These are phyloP conservation scores for Wickerhamiella occidentalis DNA, from an alignment of 805 yeast genomes.

Conservation along the genomic window DNA sequence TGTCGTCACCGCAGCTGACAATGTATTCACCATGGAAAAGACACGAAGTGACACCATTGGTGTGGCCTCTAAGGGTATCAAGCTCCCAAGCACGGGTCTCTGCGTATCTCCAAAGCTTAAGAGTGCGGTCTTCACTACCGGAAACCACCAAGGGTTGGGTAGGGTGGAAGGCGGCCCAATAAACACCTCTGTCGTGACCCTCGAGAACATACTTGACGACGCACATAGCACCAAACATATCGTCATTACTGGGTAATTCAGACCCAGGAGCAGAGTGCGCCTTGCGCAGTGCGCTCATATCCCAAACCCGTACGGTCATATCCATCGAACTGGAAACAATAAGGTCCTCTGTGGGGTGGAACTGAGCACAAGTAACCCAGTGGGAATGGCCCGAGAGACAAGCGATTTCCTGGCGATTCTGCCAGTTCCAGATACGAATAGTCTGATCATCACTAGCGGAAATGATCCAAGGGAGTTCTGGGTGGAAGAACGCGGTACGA, in stretches of 20 bases:
- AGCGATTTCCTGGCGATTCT: conserved; percentile 92
- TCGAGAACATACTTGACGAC: conserved; percentile 91
- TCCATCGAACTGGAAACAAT: conserved; percentile 93
- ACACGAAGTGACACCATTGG: conserved; percentile 80
- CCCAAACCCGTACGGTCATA: conserved; percentile 99
- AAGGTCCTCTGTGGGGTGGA: conserved; percentile 90
- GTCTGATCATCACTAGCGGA: conserved; percentile 97
- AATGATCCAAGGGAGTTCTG: conserved; percentile 93
- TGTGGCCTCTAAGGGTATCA: conserved; percentile 96
- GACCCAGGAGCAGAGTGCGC: conserved; percentile 68
- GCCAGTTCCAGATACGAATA: conserved; percentile 99
- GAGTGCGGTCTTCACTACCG: conserved; percentile 91
- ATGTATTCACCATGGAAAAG: conserved; percentile 86
- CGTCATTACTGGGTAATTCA: conserved; percentile 27
- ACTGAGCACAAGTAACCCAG: conserved; percentile 95
- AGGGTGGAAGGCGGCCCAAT: conserved; percentile 98
- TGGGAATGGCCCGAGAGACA: conserved; percentile 97
- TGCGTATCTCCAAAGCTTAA: conserved; percentile 94
- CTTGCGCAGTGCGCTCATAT: conserved; percentile 85
- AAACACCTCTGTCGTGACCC: conserved; percentile 97
- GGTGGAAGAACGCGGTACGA: conserved; percentile 88
- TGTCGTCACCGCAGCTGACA: conserved; percentile 89
- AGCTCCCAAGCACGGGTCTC: conserved; percentile 99
- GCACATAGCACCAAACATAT: conserved; percentile 86
- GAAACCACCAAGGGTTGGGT: conserved; percentile 88